phyloP scores from a whole-genome alignment of 805 yeast species.

The Candida ulmi region DNA sequence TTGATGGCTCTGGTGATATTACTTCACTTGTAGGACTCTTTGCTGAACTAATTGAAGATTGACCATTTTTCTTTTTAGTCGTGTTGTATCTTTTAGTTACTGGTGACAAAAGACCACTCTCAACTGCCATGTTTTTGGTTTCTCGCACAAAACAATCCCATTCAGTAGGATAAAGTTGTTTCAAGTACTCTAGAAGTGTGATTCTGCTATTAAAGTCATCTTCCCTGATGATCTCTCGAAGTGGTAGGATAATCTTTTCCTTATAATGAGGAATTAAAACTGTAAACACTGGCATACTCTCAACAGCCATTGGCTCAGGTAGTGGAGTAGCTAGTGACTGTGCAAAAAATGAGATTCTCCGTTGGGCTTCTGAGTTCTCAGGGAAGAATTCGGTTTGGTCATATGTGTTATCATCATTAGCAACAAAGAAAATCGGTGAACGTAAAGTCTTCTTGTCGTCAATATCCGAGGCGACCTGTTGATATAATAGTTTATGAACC shows the following conservation, averaged over 20 bases:
- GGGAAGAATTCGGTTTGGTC: slow-evolving; percentile 56
- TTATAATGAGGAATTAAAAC: slow-evolving; percentile 85
- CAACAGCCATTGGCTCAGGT: slow-evolving; percentile 61
- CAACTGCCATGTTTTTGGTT: slow-evolving; percentile 58
- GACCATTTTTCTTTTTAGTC: slow-evolving; percentile 4
- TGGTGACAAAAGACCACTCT: slow-evolving; percentile 34
- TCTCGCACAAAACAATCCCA: slow-evolving; percentile 81
- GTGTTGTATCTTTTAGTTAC: slow-evolving; percentile 18
- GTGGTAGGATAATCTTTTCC: slow-evolving; percentile 71
- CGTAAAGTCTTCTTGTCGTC: slow-evolving; percentile 41
- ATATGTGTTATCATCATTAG: slow-evolving; percentile 74
- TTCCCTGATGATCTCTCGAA: slow-evolving; percentile 74
- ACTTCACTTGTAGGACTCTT: background rate
- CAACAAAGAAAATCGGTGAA: slow-evolving; percentile 75
- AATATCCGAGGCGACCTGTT: slow-evolving; percentile 21
- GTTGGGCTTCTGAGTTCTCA: slow-evolving; percentile 65
- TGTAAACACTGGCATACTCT: slow-evolving; percentile 75
- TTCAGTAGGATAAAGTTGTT: slow-evolving; percentile 63
- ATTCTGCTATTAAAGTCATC: slow-evolving; percentile 55
- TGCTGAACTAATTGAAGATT: background rate
- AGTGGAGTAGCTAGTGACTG: slow-evolving; percentile 85
- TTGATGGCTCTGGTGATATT: background rate
- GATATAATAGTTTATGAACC: slow-evolving; percentile 60
- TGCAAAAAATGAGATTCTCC: slow-evolving; percentile 84
- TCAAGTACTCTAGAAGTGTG: slow-evolving; percentile 81